A percentile compares a stretch with the other conserved stretches of the same genome.
phyloP scores from a whole-genome alignment of 148 eudicot species.

The Rhododendron kiyosumense region DNA sequence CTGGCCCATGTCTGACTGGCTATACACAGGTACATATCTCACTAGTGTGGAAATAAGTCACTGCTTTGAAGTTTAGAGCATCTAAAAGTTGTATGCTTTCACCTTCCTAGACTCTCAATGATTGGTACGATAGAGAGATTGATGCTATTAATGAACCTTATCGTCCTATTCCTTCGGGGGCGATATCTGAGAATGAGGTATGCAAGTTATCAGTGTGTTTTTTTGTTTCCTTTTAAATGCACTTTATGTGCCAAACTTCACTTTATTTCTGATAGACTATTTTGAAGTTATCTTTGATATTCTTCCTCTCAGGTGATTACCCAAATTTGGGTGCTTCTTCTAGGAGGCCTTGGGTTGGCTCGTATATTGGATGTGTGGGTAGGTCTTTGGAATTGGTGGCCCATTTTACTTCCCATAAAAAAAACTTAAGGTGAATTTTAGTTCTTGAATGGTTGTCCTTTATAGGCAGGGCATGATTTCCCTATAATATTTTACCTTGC shows the following conservation, averaged over 20 bases:
- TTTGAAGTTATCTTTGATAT: not conserved
- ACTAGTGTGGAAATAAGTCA: not conserved
- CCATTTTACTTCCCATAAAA: slow-evolving; percentile 1
- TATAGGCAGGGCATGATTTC: slow-evolving; percentile 83
- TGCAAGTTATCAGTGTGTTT: not conserved
- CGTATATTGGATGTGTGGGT: slow-evolving; percentile 87
- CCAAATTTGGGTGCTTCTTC: slow-evolving; percentile 88
- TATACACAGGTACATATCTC: slow-evolving; percentile 71
- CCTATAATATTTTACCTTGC: slow-evolving; percentile 84
- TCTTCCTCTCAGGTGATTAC: slow-evolving; percentile 61
- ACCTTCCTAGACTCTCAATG: slow-evolving; percentile 71
- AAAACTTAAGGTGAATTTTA: not conserved
- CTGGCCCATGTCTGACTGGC: slow-evolving; percentile 93
- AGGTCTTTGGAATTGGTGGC: slow-evolving; percentile 24
- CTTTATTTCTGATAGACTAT: not conserved
- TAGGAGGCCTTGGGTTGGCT: slow-evolving; percentile 84
- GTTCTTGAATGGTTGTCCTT: slow-evolving; percentile 13
- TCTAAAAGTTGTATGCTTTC: slow-evolving; percentile 13
- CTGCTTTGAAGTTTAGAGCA: slow-evolving; percentile 9
- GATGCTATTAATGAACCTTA: slow-evolving; percentile 98
- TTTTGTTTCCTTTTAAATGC: not conserved
- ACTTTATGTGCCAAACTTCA: not conserved
- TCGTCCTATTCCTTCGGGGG: slow-evolving; percentile 97
- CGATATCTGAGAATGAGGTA: slow-evolving; percentile 84
- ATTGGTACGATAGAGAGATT: slow-evolving; percentile 97